A percentile compares a stretch with the other conserved stretches of the same genome.
Conservation (phyloP, 2,329 filamentous ascomycete genomes). For the Didymella sp. region DNA sequence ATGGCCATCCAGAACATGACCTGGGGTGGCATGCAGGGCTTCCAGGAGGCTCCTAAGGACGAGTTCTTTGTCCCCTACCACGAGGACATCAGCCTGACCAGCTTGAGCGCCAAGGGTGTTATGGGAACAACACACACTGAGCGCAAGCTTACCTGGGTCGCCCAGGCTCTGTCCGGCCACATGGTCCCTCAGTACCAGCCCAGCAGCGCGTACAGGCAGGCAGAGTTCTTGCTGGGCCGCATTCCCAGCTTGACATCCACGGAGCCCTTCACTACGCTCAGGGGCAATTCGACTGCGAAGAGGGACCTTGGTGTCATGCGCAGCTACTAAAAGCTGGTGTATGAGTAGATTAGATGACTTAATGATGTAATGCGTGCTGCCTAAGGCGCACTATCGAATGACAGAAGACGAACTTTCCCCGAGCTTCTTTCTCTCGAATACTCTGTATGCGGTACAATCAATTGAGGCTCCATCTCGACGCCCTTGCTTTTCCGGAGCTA, state of each 20-base stretch:
- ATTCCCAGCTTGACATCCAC: slow-evolving; percentile 62
- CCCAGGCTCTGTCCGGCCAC: slow-evolving; percentile 70
- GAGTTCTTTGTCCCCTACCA: slow-evolving; percentile 75
- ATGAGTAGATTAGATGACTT: background rate
- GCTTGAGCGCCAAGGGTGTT: slow-evolving; percentile 68
- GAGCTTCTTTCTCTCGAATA: background rate
- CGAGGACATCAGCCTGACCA: slow-evolving; percentile 53
- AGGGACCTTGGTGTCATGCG: slow-evolving; percentile 22
- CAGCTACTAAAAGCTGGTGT: background rate
- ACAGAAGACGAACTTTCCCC: background rate
- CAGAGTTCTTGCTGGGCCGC: slow-evolving; percentile 78
- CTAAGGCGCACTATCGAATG: background rate
- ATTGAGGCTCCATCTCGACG: background rate
- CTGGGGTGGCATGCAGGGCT: slow-evolving; percentile 74
- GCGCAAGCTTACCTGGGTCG: slow-evolving; percentile 75
- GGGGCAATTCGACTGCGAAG: slow-evolving; percentile 18
- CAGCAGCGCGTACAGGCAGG: slow-evolving; percentile 70
- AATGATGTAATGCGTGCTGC: slow-evolving; percentile 3
- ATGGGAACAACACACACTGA: slow-evolving; percentile 76
- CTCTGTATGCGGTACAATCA: background rate
- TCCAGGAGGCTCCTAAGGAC: slow-evolving; percentile 65
- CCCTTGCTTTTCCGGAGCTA: slow-evolving; percentile 11
- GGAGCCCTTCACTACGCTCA: slow-evolving; percentile 41
- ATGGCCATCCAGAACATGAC: slow-evolving; percentile 82
- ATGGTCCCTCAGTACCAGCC: slow-evolving; percentile 73